phyloP scores from a whole-genome alignment of 2,329 filamentous ascomycete genomes.

The Neospermospora avenae region DNA sequence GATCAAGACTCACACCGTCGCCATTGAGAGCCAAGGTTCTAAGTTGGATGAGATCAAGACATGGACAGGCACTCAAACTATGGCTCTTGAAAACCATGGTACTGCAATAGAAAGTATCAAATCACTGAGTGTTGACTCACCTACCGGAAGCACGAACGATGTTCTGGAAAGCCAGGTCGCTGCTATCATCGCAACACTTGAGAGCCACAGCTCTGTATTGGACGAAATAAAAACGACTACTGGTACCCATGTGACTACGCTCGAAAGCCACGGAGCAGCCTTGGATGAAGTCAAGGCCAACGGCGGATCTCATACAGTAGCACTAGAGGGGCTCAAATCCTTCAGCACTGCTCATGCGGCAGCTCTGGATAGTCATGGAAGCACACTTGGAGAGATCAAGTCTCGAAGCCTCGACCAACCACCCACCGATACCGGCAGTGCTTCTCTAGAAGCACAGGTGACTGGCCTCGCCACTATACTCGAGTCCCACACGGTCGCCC shows the following conservation, averaged over 20 bases:
- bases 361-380: conserved; percentile 11
- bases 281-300: conserved; percentile 22
- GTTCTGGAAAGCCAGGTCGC: conserved; percentile 23
- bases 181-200: conserved; percentile 23
- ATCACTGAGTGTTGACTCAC: background rate
- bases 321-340: conserved; percentile 18
- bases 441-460: conserved; percentile 7
- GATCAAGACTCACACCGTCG: conserved; percentile 13
- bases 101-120: conserved; percentile 16
- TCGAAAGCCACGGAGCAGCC: conserved; percentile 14
- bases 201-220: conserved; percentile 19
- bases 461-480: conserved; percentile 4
- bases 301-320: conserved; percentile 4
- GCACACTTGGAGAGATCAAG: conserved; percentile 20
- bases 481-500: background rate
- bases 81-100: conserved; percentile 18
- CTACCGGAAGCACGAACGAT: conserved; percentile 11
- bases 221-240: conserved; percentile 4
- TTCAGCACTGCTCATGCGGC: background rate
- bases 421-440: background rate
- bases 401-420: background rate
- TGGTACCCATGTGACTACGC: conserved; percentile 8
- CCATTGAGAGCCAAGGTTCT: conserved; percentile 11
- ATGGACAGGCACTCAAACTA: conserved; percentile 6
- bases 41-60: conserved; percentile 12